Evolutionary conservation across 176 grass and related monocot genomes (phyloP).

Genomic region (Ananas comosus): DNA sequence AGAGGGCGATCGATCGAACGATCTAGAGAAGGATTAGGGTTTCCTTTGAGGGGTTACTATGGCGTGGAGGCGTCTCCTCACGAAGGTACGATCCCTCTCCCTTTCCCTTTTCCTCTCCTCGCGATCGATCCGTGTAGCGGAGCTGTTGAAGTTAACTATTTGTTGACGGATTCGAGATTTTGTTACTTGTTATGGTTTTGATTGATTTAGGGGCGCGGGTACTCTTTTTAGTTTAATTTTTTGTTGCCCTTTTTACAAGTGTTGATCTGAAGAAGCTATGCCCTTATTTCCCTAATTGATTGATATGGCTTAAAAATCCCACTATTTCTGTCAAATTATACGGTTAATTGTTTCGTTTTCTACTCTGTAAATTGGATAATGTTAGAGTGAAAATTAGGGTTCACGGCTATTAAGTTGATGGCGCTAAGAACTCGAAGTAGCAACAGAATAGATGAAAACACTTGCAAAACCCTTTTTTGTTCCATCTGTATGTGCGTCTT

Average conservation of each 20-base stretch:
- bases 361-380: not conserved
- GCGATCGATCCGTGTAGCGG: not conserved
- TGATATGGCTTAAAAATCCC: too few species aligned
- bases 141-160: not conserved
- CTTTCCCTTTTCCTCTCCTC: not conserved
- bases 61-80: not conserved
- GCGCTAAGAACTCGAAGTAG: not conserved
- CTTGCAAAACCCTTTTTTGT: not conserved
- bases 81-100: not conserved
- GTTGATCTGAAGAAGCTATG: too few species aligned
- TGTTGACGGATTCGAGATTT: not conserved
- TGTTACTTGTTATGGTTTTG: not conserved
- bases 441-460: not conserved
- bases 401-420: not conserved
- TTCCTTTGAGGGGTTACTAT: not conserved
- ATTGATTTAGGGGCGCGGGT: too few species aligned
- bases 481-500: too few species aligned
- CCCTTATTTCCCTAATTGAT: too few species aligned
- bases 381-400: not conserved
- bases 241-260: too few species aligned
- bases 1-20: too few species aligned
- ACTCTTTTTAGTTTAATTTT: too few species aligned
- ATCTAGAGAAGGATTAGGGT: not conserved
- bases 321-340: too few species aligned
- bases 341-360: not conserved